Evolutionary conservation across 2,329 filamentous ascomycete genomes (phyloP), one percentile per base, ranked within the genome.

Genomic region (Aspergillus ochraceus): DNA sequence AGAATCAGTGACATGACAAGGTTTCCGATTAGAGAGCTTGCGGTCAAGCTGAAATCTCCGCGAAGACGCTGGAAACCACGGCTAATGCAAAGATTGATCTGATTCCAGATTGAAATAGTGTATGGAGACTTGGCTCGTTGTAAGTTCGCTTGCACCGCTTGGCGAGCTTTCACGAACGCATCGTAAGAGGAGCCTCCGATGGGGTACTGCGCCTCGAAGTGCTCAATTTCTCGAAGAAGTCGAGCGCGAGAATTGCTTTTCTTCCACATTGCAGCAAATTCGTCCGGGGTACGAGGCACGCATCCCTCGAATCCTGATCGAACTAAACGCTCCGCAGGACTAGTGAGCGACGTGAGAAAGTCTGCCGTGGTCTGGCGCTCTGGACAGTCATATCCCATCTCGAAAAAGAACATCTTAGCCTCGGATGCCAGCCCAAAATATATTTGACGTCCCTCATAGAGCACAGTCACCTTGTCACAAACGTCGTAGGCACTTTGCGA

Each of bases 361-460:
- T 90, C 88, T 3, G 82, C 86, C 0, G 84, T 88, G 0, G 87
- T 90, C 69, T 90, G 87, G 4, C 88, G 81, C 2, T 81, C 73
- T 0, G 87, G 87, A 65, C 88, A 90, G 49, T 82, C 72, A 81
- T 85, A 92, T 39, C 90, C 90, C 73, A 89, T 84, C 10, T 81
- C 76, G 67, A 88, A 84, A 62, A 92, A 92, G 75, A 86, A 92
- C 0, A 66, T 68, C 65, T 83, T 86, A 0, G 89, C 90, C 1
- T 77, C 71, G 3, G 68, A 68, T 0, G 86, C 82, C 0, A 84
- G 82, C 0, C 90, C 90, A 64, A 87, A 92, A 77, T 86, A 93
- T 64, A 93, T 92, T 69, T 92, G 84, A 0, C 87, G 83, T 0
- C 90, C 90, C 68, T 91, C 88, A 68, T 92, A 91, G 0, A 92